Base-by-base conservation (phyloP, 1,139 yeast species). In the Keqinozyma sinolaborantium region DNA sequence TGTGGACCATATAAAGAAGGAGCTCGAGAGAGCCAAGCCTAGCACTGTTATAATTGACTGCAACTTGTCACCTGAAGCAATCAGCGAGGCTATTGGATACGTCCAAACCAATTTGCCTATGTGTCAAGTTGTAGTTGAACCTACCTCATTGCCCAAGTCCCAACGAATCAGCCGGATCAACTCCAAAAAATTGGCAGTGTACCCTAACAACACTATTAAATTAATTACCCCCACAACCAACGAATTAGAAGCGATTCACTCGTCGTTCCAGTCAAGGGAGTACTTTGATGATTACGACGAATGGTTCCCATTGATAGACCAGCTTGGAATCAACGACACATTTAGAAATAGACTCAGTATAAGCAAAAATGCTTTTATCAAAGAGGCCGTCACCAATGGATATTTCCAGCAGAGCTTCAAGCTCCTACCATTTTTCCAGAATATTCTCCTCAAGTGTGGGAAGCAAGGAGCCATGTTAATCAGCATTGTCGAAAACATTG, bases 261-360 rank as follows among this genome's bases (percentile, higher is more conserved):
- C 61, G 4, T 52, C 79, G 3, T 73, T 85, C 42, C 58, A 60
- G 4, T 44, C 44, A 1, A 43, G 53, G 2, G 87, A 70, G 4
- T 56, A 63, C 30, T 83, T 83, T 50, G 65, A 65, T 28, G 90
- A 80, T 42, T 58, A 71, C 16, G 82, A 80, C 30, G 46, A 56
- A 3, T 87, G 95, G 95, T 86, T 86, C 56, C 84, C 84, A 1
- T 60, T 79, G 2, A 56, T 86, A 14, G 95, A 86, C 49, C 54
- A 73, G 1, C 53, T 84, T 31, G 77, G 79, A 8, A 53, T 81
- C 25, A 70, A 73, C 36, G 56, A 73, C 3, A 48, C 45, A 2
- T 64, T 79, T 41, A 53, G 81, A 32, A 68, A 65, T 18, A 50
- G 51, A 37, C 42, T 76, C 40, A 59, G 58, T 29, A 41, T 51